phyloP scores from a whole-genome alignment of 2,329 filamentous ascomycete genomes.

The Calonectria pseudoreteaudii region DNA sequence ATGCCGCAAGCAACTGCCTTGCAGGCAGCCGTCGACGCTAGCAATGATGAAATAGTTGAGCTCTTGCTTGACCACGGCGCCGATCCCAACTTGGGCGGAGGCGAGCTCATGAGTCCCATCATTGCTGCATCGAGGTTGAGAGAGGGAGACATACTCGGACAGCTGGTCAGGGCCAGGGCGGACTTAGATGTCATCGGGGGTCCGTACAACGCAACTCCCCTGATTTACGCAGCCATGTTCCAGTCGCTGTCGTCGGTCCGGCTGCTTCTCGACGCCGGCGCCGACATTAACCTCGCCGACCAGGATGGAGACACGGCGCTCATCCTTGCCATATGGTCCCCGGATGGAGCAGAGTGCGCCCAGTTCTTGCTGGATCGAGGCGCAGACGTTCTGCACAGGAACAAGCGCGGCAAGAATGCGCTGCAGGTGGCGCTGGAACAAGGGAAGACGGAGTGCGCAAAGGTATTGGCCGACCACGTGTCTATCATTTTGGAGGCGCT shows the following conservation, averaged over 20 bases:
- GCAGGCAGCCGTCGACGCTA: conserved; percentile 53
- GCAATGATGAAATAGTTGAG: conserved; percentile 49
- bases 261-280: conserved; percentile 49
- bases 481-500: not conserved
- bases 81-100: conserved; percentile 52
- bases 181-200: conserved; percentile 51
- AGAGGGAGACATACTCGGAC: conserved; percentile 50
- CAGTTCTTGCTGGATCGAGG: not conserved
- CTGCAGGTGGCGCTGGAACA: not conserved
- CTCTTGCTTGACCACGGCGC: conserved; percentile 52
- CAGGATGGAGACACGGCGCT: conserved; percentile 52
- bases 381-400: not conserved
- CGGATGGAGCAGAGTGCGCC: conserved; percentile 38
- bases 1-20: conserved; percentile 52
- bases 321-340: conserved; percentile 49
- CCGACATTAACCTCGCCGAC: conserved; percentile 51
- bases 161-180: conserved; percentile 50
- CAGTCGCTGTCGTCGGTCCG: conserved; percentile 47
- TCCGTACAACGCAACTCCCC: conserved; percentile 47
- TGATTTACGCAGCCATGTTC: conserved; percentile 51
- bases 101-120: conserved; percentile 49
- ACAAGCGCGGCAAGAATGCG: not conserved
- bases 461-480: conserved; percentile 48
- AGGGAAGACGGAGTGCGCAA: conserved; percentile 41
- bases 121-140: conserved; percentile 50